phyloP scores from a whole-genome alignment of 2,329 filamentous ascomycete genomes.

The Clarireedia sp. region DNA sequence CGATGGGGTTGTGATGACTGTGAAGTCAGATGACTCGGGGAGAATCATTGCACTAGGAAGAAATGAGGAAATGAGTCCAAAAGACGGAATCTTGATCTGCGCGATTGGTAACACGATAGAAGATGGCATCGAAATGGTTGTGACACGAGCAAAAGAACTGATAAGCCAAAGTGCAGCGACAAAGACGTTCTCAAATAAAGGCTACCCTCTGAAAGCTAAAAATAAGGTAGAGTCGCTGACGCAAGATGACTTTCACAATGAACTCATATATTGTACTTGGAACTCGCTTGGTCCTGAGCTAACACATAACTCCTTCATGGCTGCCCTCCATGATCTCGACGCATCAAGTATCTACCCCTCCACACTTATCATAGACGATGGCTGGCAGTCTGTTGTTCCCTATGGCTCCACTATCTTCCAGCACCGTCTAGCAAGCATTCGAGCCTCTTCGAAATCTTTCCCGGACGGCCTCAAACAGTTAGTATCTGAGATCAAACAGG shows the following conservation, averaged over 20 bases:
- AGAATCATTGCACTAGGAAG: conserved; percentile 1
- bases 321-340: conserved; percentile 7
- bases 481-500: background rate
- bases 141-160: conserved; percentile 8
- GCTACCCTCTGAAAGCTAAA: background rate
- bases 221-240: background rate
- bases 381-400: conserved; percentile 13
- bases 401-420: conserved; percentile 10
- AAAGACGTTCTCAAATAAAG: background rate
- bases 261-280: conserved; percentile 13
- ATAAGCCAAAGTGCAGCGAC: background rate
- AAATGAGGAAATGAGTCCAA: conserved; percentile 6
- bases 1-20: conserved; percentile 4
- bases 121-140: conserved; percentile 6
- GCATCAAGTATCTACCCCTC: conserved; percentile 10
- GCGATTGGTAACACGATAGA: conserved; percentile 9
- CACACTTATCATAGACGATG: conserved; percentile 16
- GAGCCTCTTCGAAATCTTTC: conserved; percentile 5
- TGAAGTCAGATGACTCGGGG: conserved; percentile 7
- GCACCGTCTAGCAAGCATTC: background rate
- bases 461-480: conserved; percentile 11
- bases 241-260: conserved; percentile 4
- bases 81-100: conserved; percentile 1
- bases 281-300: conserved; percentile 12
- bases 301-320: conserved; percentile 4